Conservation (phyloP, 805 yeast species). For the Candida boidinii region DNA sequence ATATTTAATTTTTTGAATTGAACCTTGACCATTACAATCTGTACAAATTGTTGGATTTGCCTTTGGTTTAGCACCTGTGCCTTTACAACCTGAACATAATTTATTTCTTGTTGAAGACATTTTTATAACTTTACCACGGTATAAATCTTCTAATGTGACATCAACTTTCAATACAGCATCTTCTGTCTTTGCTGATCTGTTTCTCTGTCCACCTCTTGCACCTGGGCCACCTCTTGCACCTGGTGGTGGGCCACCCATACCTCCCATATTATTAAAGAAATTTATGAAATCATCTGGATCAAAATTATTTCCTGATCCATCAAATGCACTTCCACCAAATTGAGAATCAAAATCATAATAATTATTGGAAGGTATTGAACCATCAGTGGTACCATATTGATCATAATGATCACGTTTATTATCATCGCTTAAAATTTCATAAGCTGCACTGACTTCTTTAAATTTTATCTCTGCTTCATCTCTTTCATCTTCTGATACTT, state of each 20-base stretch:
- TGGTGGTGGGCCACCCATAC: slow-evolving; percentile 2
- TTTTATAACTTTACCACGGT: slow-evolving; percentile 73
- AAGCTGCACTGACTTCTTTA: slow-evolving; percentile 81
- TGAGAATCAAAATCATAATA: slow-evolving; percentile 28
- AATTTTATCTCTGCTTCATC: slow-evolving; percentile 68
- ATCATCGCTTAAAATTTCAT: slow-evolving; percentile 73
- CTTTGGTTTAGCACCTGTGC: slow-evolving; percentile 62
- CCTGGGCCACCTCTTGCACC: slow-evolving; percentile 11
- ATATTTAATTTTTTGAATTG: slow-evolving; percentile 46
- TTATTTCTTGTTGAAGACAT: slow-evolving; percentile 64
- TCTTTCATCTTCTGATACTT: slow-evolving; percentile 54
- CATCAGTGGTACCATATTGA: slow-evolving; percentile 37
- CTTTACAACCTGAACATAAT: slow-evolving; percentile 66
- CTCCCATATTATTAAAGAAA: slow-evolving; percentile 48
- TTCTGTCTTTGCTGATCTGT: slow-evolving; percentile 32
- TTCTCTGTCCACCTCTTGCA: slow-evolving; percentile 13
- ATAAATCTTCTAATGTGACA: slow-evolving; percentile 65
- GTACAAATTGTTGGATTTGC: slow-evolving; percentile 51
- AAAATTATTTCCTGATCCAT: slow-evolving; percentile 34
- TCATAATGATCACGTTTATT: slow-evolving; percentile 52
- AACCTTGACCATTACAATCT: slow-evolving; percentile 68
- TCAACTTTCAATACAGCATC: slow-evolving; percentile 62
- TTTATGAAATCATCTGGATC: slow-evolving; percentile 70
- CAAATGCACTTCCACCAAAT: slow-evolving; percentile 38
- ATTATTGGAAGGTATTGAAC: slow-evolving; percentile 16